Evolutionary conservation across 2,329 filamentous ascomycete genomes (phyloP), one percentile per base, ranked within the genome.

Genomic region (Xylaria sp.): DNA sequence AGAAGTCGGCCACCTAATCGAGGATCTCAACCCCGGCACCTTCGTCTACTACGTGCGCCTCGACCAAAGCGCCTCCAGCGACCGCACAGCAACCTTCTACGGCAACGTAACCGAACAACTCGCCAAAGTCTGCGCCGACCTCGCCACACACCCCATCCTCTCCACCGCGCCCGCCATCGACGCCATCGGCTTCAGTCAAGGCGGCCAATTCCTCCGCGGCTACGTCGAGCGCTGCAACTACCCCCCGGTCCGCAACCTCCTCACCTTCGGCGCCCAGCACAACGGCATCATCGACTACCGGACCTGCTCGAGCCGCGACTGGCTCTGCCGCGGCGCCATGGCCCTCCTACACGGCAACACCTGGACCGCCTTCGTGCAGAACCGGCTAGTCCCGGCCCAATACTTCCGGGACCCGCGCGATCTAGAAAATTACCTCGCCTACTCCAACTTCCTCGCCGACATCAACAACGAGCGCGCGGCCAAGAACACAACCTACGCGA

Each of bases 151-250:
- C 71, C 88, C 88, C 0, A 90, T 96, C 73, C 83, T 97, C 13
- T 88, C 88, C 59, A 90, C 88, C 5, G 90, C 90, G 0, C 89
- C 90, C 0, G 91, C 88, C 64, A 81, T 97, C 71, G 94, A 97
- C 75, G 93, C 92, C 39, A 78, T 99, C 42, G 94, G 94, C 34
- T 97, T 99, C 79, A 94, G 90, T 11, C 94, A 99, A 75, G 94
- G 94, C 64, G 94, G 94, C 1, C 91, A 96, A 73, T 97, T 99
- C 78, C 83, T 99, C n/a, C 87, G 94, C 60, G 94, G 83, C 23
- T 92, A 96, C 73, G 80, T 96, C 65, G 87, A 99, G 80, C 84
- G 91, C 49, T 99, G 94, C 80, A 94, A 92, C 73, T 70, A 69
- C 39, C 87, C 91, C 0, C 86, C 84, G 3, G 83, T 96, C 10